Conservation (phyloP, 345 rosid genomes). For the Reutealis trisperma region DNA sequence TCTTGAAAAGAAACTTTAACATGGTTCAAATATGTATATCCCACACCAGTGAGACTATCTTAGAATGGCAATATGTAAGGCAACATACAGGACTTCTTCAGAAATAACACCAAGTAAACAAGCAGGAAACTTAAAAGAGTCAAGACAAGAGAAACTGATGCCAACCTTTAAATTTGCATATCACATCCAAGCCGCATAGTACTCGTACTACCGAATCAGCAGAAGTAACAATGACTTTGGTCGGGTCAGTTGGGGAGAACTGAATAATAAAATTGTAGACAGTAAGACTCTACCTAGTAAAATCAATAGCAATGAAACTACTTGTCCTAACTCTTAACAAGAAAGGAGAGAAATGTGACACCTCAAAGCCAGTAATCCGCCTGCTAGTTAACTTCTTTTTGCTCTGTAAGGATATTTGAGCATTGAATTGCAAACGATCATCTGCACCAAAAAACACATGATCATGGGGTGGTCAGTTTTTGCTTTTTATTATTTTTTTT, state of each 20-base stretch:
- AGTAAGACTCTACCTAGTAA: conserved; percentile 13
- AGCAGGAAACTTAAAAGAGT: not conserved
- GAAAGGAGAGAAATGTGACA: conserved; percentile 1
- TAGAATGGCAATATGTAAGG: no score
- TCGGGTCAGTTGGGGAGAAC: conserved; percentile 64
- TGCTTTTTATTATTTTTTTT: no score
- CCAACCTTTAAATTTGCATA: conserved; percentile 68
- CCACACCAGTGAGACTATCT: no score
- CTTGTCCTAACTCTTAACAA: not conserved
- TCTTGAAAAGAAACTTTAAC: no score
- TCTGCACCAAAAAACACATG: conserved; percentile 39
- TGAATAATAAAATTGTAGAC: conserved; percentile 22
- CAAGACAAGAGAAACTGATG: not conserved
- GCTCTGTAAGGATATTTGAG: conserved; percentile 56
- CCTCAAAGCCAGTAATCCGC: conserved; percentile 80
- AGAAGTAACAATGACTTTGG: conserved; percentile 64
- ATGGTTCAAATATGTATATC: no score
- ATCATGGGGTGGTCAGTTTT: not conserved
- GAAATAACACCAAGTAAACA: no score
- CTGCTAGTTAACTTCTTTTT: conserved; percentile 67
- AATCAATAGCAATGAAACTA: not conserved
- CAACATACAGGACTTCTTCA: not conserved
- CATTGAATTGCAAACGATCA: conserved; percentile 48
- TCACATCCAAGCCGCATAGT: conserved; percentile 45
- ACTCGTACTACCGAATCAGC: conserved; percentile 72